phyloP scores from a whole-genome alignment of 2,329 filamentous ascomycete genomes.

The Exophiala calicioides region DNA sequence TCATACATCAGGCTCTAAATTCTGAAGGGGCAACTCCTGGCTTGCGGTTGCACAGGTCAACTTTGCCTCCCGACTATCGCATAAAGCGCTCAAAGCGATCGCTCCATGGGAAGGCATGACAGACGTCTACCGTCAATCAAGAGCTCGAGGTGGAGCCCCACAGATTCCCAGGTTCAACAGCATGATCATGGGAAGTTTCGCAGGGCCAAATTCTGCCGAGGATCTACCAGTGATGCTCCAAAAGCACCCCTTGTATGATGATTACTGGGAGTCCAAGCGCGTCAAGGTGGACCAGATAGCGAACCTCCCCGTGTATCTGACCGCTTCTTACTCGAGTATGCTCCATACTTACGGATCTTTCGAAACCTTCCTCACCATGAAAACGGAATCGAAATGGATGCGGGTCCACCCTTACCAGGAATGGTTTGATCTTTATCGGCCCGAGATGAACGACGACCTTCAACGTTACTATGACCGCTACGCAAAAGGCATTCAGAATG shows the following conservation, averaged over 20 bases:
- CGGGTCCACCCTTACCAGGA: constrained; percentile 38
- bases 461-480: constrained; percentile 49
- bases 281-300: constrained; percentile 40
- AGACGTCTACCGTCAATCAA: too few relatives aligned
- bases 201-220: too few relatives aligned
- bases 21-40: too few relatives aligned
- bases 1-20: too few relatives aligned
- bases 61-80: too few relatives aligned
- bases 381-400: constrained; percentile 24
- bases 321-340: constrained; percentile 37
- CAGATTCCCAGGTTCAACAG: too few relatives aligned
- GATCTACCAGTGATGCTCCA: constrained; percentile 39
- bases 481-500: constrained; percentile 46
- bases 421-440: constrained; percentile 48
- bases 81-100: too few relatives aligned
- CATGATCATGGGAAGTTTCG: too few relatives aligned
- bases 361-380: neutral
- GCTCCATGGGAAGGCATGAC: too few relatives aligned
- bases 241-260: constrained; percentile 36
- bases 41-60: too few relatives aligned
- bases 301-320: constrained; percentile 40
- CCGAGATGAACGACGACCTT: constrained; percentile 41
- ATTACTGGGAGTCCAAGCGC: constrained; percentile 43
- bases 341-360: constrained; percentile 41
- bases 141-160: too few relatives aligned